Base-by-base conservation (phyloP, 1,139 yeast genomes). In the Pichia sp. region DNA sequence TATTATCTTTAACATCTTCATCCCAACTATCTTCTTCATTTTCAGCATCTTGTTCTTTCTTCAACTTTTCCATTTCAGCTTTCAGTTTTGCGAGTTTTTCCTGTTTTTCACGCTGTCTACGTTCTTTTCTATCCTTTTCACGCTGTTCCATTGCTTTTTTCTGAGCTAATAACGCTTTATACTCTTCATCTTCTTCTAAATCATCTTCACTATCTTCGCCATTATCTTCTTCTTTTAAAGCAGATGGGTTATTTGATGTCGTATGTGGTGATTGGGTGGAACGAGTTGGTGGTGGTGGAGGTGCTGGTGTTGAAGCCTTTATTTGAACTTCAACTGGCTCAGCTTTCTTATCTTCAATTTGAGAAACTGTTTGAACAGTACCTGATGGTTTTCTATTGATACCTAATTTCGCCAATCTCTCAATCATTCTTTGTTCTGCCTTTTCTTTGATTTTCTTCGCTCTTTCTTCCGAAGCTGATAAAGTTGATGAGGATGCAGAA, bases 381-480 rank as follows among this genome's bases (percentile, higher is more conserved):
- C 28, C 34, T 25, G 36, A 24, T 26, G 35, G 16, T 53, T 83
- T 71, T 29, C 76, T 69, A 43, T 87, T 78, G 1, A 52, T 51
- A 12, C 97, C 97, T 48, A 90, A 73, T 52, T 84, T 85, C 1
- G 96, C 96, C 60, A 89, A 71, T 56, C 94, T 73, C 57, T 89
- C 97, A 52, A 80, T 82, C 95, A 90, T 89, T 58, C 87, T 77
- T 63, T 83, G 80, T 55, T 85, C 87, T 0, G 97, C 97, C 58
- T 87, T 95, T 11, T 92, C 96, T 60, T 87, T 87, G 49, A 89
- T 82, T 55, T 81, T 80, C 6, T 90, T 90, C 7, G 94, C 76
- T 53, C 96, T 74, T 47, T 87, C 95, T 54, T 78, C 85, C n/a
- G n/a, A n/a, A 30, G 58, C 34, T 10, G 47, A 33, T n/a, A 46